Evolutionary conservation across 129 eudicot genomes (phyloP).

Genomic region (Heracleum sosnowskyi): DNA sequence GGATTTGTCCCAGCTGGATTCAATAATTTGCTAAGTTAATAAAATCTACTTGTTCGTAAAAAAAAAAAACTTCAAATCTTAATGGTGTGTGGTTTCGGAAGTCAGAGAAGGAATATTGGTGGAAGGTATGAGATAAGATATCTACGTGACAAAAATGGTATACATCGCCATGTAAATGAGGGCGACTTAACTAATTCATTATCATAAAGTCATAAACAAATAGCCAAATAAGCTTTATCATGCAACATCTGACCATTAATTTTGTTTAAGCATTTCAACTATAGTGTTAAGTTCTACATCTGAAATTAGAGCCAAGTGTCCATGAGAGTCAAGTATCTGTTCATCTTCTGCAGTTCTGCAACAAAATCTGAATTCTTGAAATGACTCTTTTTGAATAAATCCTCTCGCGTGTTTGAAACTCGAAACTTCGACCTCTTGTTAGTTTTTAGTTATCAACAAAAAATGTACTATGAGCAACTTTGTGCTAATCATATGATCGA

Average conservation of each 20-base stretch:
- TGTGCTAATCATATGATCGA: not conserved
- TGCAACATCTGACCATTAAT: not conserved
- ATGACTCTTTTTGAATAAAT: not conserved
- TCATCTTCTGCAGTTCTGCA: not conserved
- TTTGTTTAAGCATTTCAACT: not conserved
- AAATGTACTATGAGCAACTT: not conserved
- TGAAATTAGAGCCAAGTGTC: not conserved
- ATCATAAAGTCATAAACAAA: no score
- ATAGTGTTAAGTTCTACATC: not conserved
- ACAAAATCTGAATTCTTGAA: not conserved
- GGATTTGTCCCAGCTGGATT: no score
- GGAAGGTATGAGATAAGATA: no score
- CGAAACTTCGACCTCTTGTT: not conserved
- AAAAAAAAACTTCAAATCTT: no score
- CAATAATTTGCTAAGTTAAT: no score
- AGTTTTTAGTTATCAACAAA: not conserved
- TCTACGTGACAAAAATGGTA: no score
- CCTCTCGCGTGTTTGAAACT: not conserved
- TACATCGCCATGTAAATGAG: no score
- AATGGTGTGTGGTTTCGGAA: no score
- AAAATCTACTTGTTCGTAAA: no score
- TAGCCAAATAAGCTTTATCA: not conserved
- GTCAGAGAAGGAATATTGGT: no score
- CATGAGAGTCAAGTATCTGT: not conserved
- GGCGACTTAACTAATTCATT: no score